phyloP scores from a whole-genome alignment of 805 yeast species.

The Debaryomyces prosopidis region DNA sequence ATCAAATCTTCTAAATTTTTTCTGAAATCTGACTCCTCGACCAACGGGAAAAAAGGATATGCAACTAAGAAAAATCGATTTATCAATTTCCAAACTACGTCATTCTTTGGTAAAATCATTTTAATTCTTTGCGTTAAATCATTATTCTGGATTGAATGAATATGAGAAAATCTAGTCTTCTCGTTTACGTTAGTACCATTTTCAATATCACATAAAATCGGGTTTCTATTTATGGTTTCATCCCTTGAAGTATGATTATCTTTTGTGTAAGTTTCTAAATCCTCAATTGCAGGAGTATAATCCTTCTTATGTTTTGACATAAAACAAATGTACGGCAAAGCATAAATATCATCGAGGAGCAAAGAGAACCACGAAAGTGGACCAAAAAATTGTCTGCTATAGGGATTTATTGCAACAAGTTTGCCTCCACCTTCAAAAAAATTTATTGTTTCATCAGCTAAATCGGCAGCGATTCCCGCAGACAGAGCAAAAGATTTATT shows the following conservation, averaged over 20 bases:
- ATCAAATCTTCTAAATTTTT: constrained; percentile 44
- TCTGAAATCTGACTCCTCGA: constrained; percentile 58
- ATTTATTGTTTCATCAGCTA: constrained; percentile 9
- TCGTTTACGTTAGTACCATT: neutral
- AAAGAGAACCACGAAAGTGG: constrained; percentile 27
- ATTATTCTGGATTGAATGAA: neutral
- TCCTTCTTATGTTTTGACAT: neutral
- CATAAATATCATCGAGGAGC: constrained; percentile 18
- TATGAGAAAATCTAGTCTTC: neutral
- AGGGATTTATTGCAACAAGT: constrained; percentile 13
- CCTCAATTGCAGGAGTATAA: neutral
- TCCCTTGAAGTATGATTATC: neutral
- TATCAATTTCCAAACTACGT: constrained; percentile 54
- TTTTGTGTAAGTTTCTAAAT: constrained; percentile 1
- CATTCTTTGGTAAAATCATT: constrained; percentile 52
- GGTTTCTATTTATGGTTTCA: neutral
- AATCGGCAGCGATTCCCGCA: neutral
- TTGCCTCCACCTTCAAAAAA: constrained; percentile 13
- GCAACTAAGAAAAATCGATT: constrained; percentile 59
- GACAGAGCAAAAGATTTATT: neutral
- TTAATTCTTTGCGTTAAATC: constrained; percentile 42
- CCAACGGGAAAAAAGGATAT: constrained; percentile 65
- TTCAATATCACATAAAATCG: too few relatives aligned
- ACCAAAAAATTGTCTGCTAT: constrained; percentile 22
- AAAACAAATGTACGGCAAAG: neutral